Percentiles rank a stretch among this genome's conserved stretches.
Evolutionary conservation across 2,329 filamentous ascomycete genomes (phyloP).

Genomic region (Aspergillus sp.): DNA sequence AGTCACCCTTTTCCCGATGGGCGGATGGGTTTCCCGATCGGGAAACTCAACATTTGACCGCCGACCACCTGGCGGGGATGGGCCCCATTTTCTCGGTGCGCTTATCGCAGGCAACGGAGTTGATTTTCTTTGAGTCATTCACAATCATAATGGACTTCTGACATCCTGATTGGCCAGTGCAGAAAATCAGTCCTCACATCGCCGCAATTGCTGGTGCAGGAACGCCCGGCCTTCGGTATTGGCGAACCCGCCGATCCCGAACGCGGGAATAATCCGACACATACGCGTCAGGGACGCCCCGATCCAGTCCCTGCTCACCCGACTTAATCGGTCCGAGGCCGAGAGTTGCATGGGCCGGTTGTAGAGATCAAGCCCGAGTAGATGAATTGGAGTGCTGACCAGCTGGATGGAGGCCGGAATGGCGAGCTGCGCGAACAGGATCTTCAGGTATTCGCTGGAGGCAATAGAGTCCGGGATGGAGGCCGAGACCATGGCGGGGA

Average conservation of each 20-base stretch:
- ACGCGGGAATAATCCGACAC: conserved; percentile 81
- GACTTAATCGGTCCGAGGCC: conserved; percentile 59
- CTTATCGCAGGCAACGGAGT: no score
- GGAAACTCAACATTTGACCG: neutral
- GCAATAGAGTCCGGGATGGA: conserved; percentile 27
- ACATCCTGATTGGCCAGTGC: neutral
- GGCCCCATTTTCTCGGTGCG: neutral
- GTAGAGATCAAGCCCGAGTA: conserved; percentile 81
- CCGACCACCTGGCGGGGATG: neutral
- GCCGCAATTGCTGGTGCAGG: conserved; percentile 30
- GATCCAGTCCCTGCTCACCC: conserved; percentile 72
- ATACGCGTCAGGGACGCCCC: conserved; percentile 73
- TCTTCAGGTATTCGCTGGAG: conserved; percentile 24
- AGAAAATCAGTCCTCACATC: neutral
- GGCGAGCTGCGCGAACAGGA: conserved; percentile 64
- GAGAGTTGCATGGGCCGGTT: conserved; percentile 59
- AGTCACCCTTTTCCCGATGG: neutral
- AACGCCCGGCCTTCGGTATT: conserved; percentile 57
- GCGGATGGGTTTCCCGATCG: neutral
- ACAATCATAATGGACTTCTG: no score
- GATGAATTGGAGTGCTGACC: conserved; percentile 76
- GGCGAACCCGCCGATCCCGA: conserved; percentile 82
- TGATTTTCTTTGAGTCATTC: no score
- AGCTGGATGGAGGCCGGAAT: conserved; percentile 78
- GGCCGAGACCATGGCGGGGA: conserved; percentile 27